These are phyloP conservation scores for Trichoderma semiorbis DNA, from an alignment of 2,329 filamentous ascomycete species.

Conservation along the genomic window DNA sequence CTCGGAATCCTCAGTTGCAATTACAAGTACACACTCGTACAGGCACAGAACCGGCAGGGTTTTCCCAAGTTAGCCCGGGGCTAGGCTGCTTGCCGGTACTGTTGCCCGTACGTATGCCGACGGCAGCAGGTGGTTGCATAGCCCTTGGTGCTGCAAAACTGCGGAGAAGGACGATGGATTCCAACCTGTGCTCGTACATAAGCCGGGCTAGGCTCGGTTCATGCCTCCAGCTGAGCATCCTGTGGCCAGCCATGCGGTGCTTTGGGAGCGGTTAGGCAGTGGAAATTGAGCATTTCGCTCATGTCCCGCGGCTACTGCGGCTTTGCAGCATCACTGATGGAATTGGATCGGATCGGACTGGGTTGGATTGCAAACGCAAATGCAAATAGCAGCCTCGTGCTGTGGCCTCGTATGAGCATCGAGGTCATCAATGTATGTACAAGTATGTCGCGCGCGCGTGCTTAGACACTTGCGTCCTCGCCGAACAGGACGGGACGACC, in stretches of 20 bases:
- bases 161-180: not conserved
- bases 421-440: not conserved
- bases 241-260: not conserved
- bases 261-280: not conserved
- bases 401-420: not conserved
- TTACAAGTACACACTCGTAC: not conserved
- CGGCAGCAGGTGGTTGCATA: not conserved
- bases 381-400: not conserved
- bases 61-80: not conserved
- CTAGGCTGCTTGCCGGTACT: not conserved
- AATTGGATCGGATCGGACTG: not conserved
- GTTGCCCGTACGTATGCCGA: not conserved
- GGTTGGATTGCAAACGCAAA: not conserved
- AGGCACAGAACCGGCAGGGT: not conserved
- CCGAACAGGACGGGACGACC: not conserved
- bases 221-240: not conserved
- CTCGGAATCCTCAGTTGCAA: not conserved
- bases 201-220: not conserved
- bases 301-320: not conserved
- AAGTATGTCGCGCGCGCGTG: slow-evolving; percentile 10
- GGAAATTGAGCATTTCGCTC: not conserved
- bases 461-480: not conserved
- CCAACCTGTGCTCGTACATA: not conserved
- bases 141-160: not conserved
- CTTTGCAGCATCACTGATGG: not conserved